Conservation (phyloP, 2,329 filamentous ascomycete genomes). For the Cladobotryum mycophilum region DNA sequence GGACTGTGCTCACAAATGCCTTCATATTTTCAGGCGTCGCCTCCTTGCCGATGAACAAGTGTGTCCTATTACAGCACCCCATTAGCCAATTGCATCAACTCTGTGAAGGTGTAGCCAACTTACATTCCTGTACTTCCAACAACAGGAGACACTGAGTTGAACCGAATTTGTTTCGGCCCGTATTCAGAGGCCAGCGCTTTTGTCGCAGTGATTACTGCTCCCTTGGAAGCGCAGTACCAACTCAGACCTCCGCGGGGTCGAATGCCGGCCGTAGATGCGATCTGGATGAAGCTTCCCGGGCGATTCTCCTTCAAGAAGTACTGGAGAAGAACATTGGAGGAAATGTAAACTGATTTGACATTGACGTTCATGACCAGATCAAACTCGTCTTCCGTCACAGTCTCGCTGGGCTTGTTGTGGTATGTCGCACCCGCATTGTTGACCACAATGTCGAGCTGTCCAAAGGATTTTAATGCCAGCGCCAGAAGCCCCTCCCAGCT, state of each 20-base stretch:
- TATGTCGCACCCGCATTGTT: slow-evolving; percentile 58
- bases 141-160: slow-evolving; percentile 66
- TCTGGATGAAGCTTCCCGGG: slow-evolving; percentile 57
- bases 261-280: slow-evolving; percentile 56
- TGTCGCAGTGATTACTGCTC: slow-evolving; percentile 54
- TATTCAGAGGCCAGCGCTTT: slow-evolving; percentile 64
- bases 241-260: slow-evolving; percentile 57
- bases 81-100: neutral
- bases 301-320: slow-evolving; percentile 53
- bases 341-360: slow-evolving; percentile 59
- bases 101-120: slow-evolving; percentile 11
- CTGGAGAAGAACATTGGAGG: slow-evolving; percentile 52
- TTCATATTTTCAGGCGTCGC: slow-evolving; percentile 56
- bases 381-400: slow-evolving; percentile 61
- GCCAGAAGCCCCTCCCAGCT: slow-evolving; percentile 49
- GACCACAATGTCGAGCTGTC: slow-evolving; percentile 50
- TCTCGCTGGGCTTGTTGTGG: slow-evolving; percentile 53
- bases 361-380: slow-evolving; percentile 63
- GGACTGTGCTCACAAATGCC: slow-evolving; percentile 47
- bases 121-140: slow-evolving; percentile 59
- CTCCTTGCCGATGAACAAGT: slow-evolving; percentile 53
- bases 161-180: slow-evolving; percentile 63
- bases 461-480: slow-evolving; percentile 38
- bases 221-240: slow-evolving; percentile 67
- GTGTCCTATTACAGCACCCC: slow-evolving; percentile 24